Percentiles rank a stretch among this genome's conserved stretches.
Evolutionary conservation across 768 basidiomycete genomes (phyloP).

Genomic region (Pilatotrama ljubarskyi): DNA sequence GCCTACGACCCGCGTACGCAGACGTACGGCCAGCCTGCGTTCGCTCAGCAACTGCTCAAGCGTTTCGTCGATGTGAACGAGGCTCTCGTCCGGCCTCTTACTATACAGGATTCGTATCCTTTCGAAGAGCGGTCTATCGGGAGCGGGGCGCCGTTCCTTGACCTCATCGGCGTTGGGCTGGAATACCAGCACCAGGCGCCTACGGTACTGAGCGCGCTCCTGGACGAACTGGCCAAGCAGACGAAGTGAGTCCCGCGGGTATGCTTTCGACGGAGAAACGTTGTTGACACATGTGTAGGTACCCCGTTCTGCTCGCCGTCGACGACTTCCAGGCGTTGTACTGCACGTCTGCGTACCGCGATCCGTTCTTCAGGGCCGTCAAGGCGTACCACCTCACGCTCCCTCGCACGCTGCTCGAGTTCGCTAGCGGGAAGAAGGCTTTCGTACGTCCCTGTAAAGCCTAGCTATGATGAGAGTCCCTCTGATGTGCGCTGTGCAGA

Average conservation of each 20-base stretch:
- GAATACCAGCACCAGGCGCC: slow-evolving; percentile 56
- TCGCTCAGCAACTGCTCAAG: slow-evolving; percentile 62
- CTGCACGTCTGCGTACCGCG: slow-evolving; percentile 63
- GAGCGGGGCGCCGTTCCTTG: slow-evolving; percentile 48
- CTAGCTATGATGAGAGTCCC: not conserved
- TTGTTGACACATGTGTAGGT: slow-evolving; percentile 39
- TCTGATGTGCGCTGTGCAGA: slow-evolving; percentile 39
- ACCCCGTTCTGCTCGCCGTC: slow-evolving; percentile 79
- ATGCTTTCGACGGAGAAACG: not conserved
- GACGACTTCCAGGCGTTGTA: slow-evolving; percentile 90
- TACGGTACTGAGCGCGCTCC: slow-evolving; percentile 53
- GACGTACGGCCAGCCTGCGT: slow-evolving; percentile 72
- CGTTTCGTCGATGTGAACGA: slow-evolving; percentile 63
- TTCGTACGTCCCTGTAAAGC: slow-evolving; percentile 54
- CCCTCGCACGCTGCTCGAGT: slow-evolving; percentile 78
- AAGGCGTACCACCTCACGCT: slow-evolving; percentile 77
- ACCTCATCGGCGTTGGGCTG: slow-evolving; percentile 59
- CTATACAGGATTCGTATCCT: slow-evolving; percentile 27
- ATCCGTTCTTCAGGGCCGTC: slow-evolving; percentile 68
- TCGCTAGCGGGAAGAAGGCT: slow-evolving; percentile 62
- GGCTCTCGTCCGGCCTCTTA: slow-evolving; percentile 42
- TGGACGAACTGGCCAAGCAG: slow-evolving; percentile 65
- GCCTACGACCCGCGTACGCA: slow-evolving; percentile 73
- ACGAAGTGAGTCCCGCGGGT: slow-evolving; percentile 55
- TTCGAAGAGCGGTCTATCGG: slow-evolving; percentile 42